Percentiles rank a stretch among this genome's conserved stretches.
Evolutionary conservation across 805 yeast species (phyloP).

Genomic region (Metschnikowia cubensis): DNA sequence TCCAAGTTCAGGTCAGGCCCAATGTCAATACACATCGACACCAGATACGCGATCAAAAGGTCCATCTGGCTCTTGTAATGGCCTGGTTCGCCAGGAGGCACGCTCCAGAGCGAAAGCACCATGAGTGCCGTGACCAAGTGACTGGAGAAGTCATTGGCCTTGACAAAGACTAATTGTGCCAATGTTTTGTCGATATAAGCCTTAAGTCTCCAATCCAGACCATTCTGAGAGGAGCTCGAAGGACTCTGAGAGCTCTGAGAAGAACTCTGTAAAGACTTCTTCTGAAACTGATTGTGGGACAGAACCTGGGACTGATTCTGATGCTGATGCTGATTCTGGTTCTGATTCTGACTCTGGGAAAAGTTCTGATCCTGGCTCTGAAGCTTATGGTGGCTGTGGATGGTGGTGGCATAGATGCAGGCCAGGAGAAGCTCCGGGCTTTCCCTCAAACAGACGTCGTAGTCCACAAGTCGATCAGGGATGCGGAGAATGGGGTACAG

Average conservation of each 20-base stretch:
- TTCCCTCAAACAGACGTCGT: slow-evolving; percentile 37
- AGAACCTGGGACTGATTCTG: not conserved
- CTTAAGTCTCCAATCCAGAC: slow-evolving; percentile 18
- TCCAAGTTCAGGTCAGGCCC: slow-evolving; percentile 26
- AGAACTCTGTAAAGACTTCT: no score
- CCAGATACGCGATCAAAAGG: slow-evolving; percentile 40
- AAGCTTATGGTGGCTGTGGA: slow-evolving; percentile 33
- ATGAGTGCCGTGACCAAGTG: slow-evolving; percentile 41
- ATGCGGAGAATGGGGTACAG: slow-evolving; percentile 49
- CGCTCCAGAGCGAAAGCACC: slow-evolving; percentile 48
- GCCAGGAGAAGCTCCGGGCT: slow-evolving; percentile 43
- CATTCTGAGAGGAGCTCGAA: not conserved
- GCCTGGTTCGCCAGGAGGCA: slow-evolving; percentile 50
- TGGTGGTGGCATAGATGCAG: slow-evolving; percentile 44
- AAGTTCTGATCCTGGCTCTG: not conserved
- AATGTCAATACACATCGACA: slow-evolving; percentile 48
- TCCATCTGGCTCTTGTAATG: slow-evolving; percentile 51
- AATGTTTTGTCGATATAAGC: slow-evolving; percentile 45
- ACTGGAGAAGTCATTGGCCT: slow-evolving; percentile 40
- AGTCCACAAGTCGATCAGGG: slow-evolving; percentile 31
- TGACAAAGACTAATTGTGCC: slow-evolving; percentile 41
- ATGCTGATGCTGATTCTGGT: no score
- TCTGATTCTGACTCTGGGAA: not conserved
- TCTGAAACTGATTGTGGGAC: not conserved
- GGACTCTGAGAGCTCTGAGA: not conserved